These are phyloP conservation scores for Vaccinium myrtillus DNA, from an alignment of 148 eudicot species.

Conservation along the genomic window DNA sequence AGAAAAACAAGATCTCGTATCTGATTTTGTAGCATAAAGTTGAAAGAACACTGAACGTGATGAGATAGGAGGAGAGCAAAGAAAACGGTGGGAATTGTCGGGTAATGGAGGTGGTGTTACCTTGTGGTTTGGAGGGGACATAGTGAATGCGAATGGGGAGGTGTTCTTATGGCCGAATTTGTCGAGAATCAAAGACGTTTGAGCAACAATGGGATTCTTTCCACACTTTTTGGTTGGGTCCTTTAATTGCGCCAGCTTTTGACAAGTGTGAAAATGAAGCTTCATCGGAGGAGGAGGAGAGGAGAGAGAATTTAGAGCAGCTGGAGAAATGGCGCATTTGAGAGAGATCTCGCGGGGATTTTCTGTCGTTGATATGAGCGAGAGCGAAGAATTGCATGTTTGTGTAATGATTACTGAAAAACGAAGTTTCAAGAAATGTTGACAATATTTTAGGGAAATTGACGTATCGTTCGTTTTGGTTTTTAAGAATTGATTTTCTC, in stretches of 20 bases:
- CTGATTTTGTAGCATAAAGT: neutral
- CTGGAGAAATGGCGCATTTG: neutral
- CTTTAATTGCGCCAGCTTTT: constrained; percentile 6
- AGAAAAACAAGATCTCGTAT: constrained; percentile 1
- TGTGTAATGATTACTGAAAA: too few relatives aligned
- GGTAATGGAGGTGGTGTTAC: neutral
- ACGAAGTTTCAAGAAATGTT: too few relatives aligned
- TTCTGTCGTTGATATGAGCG: neutral
- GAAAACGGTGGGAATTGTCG: neutral
- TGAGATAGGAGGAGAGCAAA: neutral
- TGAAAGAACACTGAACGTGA: neutral
- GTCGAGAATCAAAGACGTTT: neutral
- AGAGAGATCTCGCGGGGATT: neutral
- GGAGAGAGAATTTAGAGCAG: neutral
- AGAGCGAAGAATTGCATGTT: neutral
- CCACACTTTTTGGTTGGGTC: neutral
- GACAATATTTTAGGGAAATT: too few relatives aligned
- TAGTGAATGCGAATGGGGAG: neutral
- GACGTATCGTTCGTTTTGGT: too few relatives aligned
- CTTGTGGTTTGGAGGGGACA: neutral
- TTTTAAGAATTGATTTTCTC: too few relatives aligned
- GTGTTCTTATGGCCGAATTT: too few relatives aligned
- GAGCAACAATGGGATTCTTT: neutral
- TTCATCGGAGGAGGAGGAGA: neutral
- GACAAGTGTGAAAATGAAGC: neutral